Percentiles rank a stretch among this genome's conserved stretches.
These are phyloP conservation scores for Sisymbrium irio DNA, from an alignment of 345 rosid genomes.

Conservation along the genomic window DNA sequence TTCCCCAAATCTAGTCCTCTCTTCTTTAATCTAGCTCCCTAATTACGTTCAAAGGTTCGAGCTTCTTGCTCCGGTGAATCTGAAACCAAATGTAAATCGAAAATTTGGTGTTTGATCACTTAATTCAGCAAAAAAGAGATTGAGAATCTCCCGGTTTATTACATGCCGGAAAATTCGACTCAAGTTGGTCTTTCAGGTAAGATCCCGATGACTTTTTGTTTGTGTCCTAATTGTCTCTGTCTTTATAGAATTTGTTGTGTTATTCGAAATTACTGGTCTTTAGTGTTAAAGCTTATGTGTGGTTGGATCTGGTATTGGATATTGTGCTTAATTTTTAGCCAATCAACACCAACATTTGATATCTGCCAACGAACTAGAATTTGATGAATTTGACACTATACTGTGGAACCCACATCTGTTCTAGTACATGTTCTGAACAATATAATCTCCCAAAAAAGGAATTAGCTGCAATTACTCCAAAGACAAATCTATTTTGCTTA, in stretches of 20 bases:
- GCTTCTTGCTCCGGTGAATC: conserved; percentile 12
- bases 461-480: background rate
- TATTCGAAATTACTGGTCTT: background rate
- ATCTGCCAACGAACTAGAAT: background rate
- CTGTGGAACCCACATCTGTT: conserved; percentile 12
- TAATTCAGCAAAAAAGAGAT: background rate
- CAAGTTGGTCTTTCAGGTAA: conserved; percentile 51
- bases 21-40: conserved; percentile 2
- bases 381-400: background rate
- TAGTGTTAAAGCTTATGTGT: background rate
- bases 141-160: background rate
- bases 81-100: background rate
- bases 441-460: conserved; percentile 1
- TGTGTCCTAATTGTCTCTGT: background rate
- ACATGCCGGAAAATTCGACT: conserved; percentile 45
- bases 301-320: conserved; percentile 18
- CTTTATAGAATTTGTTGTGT: background rate
- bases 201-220: background rate
- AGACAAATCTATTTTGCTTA: background rate
- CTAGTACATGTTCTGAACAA: background rate
- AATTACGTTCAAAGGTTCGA: conserved; percentile 11
- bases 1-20: conserved; percentile 1
- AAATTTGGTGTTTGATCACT: background rate
- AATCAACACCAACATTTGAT: background rate
- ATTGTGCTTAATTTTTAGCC: background rate